Conservation (phyloP, 2,329 filamentous ascomycete genomes). For the Aspergillus hortae region DNA sequence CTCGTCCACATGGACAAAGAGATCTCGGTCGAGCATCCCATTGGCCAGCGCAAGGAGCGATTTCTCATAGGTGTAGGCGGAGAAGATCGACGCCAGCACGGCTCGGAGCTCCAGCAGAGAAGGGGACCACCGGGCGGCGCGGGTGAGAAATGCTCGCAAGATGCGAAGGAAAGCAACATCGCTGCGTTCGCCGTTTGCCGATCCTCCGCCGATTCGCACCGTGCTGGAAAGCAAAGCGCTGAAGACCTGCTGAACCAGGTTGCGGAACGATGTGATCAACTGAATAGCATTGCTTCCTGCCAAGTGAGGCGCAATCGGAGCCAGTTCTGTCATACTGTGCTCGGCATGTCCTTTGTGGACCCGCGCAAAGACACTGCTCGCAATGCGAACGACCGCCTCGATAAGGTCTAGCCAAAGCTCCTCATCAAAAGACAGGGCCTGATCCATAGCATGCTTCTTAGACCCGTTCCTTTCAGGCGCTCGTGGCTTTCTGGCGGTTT, state of each 20-base stretch:
- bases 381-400: constrained; percentile 60
- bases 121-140: constrained; percentile 76
- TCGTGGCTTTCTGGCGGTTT: constrained; percentile 46
- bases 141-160: constrained; percentile 79
- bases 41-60: constrained; percentile 83
- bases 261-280: constrained; percentile 66
- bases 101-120: constrained; percentile 81
- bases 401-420: constrained; percentile 64
- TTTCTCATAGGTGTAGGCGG: constrained; percentile 92
- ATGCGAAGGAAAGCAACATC: constrained; percentile 83
- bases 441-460: constrained; percentile 48
- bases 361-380: constrained; percentile 59
- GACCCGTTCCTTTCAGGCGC: constrained; percentile 30
- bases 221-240: constrained; percentile 78
- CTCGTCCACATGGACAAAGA: constrained; percentile 78
- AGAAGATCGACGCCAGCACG: constrained; percentile 85
- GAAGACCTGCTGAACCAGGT: constrained; percentile 84
- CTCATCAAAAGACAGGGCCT: constrained; percentile 59
- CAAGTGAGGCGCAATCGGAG: constrained; percentile 11
- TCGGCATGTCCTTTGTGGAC: constrained; percentile 40
- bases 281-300: constrained; percentile 29
- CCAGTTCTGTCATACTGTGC: constrained; percentile 16
- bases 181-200: constrained; percentile 32
- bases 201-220: constrained; percentile 44
- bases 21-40: constrained; percentile 78